Evolutionary conservation across 331 rosid species (phyloP), one percentile per base, ranked within the genome.

Genomic region (Cucumis variabilis): DNA sequence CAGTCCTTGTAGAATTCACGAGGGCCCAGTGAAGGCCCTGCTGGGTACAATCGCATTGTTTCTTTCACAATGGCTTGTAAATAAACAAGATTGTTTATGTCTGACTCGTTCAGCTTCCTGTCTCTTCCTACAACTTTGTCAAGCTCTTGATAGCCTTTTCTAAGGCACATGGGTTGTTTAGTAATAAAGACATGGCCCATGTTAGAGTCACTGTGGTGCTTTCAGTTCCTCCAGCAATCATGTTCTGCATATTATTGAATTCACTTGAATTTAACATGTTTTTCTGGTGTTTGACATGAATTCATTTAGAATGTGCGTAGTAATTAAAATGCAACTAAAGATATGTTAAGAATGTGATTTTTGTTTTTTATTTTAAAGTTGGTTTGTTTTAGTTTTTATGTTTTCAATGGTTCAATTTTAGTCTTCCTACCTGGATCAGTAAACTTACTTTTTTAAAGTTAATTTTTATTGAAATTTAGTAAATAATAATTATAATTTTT

Each of bases 1-100:
- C 94, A 94, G 0, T 89, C 93, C 58, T 90, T 88, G 4, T 5
- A 69, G 53, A 90, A 84, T 65, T 90, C 91, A 7, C 83, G 94
- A 0, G 85, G 77, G 0, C 62, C 69, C 3, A 74, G n/a, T 13
- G 90, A 72, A 3, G 91, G 90, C 7, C 6, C 88, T 0, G 89
- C 33, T 2, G 93, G 93, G n/a, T 88, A 88, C 68, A 91, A 19
- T 14, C 91, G 85, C 46, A 91, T 1, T 0, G 92, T 68, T 69
- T 91, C 93, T 48, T 90, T 91, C 6, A 90, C 16, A 4, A 91
- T 24, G 20, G 90, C 90, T 24, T 85, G 91, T 17, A 91, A 84
- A 55, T 88, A 85, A 20, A 62, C 68, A 0, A 91, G 28, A 9
- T 88, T 91, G 24, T 23, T 65, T 1, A 86, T 11, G 79, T 90